Evolutionary conservation across 1,284 basidiomycete species (phyloP), one percentile per base, ranked within the genome.

Genomic region (Cystobasidium sp.): DNA sequence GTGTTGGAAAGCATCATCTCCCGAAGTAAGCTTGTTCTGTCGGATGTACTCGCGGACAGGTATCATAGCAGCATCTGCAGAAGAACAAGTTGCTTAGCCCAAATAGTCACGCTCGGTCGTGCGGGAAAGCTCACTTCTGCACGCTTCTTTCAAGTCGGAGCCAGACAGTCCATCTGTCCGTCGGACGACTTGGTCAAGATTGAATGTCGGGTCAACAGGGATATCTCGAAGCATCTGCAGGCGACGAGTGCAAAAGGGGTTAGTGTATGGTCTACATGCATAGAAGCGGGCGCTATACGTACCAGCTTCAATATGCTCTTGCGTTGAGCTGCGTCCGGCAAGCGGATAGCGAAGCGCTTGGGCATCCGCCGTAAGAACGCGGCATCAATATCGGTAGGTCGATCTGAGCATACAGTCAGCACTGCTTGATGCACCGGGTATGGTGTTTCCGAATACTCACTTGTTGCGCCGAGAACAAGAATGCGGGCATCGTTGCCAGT

Each of bases 71-170:
- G 93, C 93, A 78, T 89, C 59, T 37, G 37, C 12, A 24, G 9
- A 16, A 9, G 20, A 22, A 59, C 3, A 66, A 18, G 22, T 70
- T 16, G 10, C 12, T 24, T 39, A 20, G 18, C 39, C 44, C 0
- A 9, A 12, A 8, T 6, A 18, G 1, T 0, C n/a, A 52, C 1
- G 22, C 56, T 65, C 24, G 20, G 80, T 76, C 82, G 83, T 84
- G 6, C 82, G 82, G 12, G 82, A 82, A n/a, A 80, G 64, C 69
- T 44, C 39, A 71, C 69, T 93, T 66, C 97, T 86, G 82, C 96
- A 99, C n/a, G 96, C 85, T 84, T 99, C 97, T 79, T 91, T 90
- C 62, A 99, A 83, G 82, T 99, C 97, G 7, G 92, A 94, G 4
- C 96, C 96, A 6, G 93, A 96, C 43, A 90, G 85, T 0, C 93